phyloP scores from a whole-genome alignment of 495 filamentous ascomycete genomes.

The Penicillium longicatenatum region DNA sequence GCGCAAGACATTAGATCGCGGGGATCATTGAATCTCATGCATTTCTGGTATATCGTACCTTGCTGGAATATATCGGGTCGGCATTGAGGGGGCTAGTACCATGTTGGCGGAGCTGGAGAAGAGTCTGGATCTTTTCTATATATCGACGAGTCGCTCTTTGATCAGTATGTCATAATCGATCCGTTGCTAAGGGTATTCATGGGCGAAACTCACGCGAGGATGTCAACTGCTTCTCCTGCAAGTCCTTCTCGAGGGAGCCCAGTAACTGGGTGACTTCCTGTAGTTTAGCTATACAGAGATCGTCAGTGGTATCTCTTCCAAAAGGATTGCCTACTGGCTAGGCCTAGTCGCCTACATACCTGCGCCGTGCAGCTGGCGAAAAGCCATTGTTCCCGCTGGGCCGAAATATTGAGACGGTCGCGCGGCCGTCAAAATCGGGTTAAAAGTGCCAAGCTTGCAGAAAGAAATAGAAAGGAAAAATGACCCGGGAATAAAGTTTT shows the following conservation, averaged over 20 bases:
- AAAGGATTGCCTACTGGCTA: background rate
- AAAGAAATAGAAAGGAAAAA: too few species aligned
- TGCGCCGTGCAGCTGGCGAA: conserved; percentile 30
- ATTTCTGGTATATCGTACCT: conserved; percentile 48
- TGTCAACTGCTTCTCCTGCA: conserved; percentile 53
- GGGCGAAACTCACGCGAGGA: conserved; percentile 53
- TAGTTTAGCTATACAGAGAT: conserved; percentile 56
- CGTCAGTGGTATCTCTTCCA: background rate
- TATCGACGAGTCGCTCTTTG: background rate
- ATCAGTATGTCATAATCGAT: background rate
- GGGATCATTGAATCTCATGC: background rate
- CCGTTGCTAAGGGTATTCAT: background rate
- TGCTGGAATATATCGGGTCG: conserved; percentile 77
- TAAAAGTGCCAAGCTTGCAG: background rate
- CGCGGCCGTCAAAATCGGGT: background rate
- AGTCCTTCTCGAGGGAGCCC: conserved; percentile 57
- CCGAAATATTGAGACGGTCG: background rate
- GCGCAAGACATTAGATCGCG: conserved; percentile 23
- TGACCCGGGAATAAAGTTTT: too few species aligned
- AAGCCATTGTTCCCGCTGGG: conserved; percentile 15
- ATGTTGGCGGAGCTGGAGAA: conserved; percentile 78
- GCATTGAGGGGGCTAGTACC: conserved; percentile 70
- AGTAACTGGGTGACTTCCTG: conserved; percentile 63
- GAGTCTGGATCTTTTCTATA: conserved; percentile 61
- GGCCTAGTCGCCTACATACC: conserved; percentile 30